These are phyloP conservation scores for Botrytis sinoallii DNA, from an alignment of 2,329 filamentous ascomycete genomes.

Conservation along the genomic window DNA sequence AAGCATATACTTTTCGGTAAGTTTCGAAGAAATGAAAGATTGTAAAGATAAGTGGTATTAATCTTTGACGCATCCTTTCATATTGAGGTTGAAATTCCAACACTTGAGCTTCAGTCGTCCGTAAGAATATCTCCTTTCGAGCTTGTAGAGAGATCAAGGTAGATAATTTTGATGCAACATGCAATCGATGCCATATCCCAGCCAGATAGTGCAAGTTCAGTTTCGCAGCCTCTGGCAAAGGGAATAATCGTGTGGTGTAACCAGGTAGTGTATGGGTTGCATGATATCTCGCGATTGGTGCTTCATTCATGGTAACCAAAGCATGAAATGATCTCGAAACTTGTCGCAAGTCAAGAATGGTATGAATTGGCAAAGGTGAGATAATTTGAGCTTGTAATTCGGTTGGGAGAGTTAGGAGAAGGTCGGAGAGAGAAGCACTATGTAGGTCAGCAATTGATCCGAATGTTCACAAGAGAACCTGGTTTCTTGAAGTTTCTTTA, in stretches of 20 bases:
- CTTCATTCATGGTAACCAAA: slow-evolving; percentile 58
- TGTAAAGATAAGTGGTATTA: slow-evolving; percentile 62
- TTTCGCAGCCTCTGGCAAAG: slow-evolving; percentile 45
- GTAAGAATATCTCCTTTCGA: slow-evolving; percentile 62
- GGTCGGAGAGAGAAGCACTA: slow-evolving; percentile 49
- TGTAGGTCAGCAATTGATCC: background rate
- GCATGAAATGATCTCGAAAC: slow-evolving; percentile 58
- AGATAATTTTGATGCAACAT: slow-evolving; percentile 61
- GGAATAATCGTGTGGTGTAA: slow-evolving; percentile 60
- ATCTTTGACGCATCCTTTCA: slow-evolving; percentile 61
- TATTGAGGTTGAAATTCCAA: slow-evolving; percentile 58
- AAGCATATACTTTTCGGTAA: slow-evolving; percentile 56
- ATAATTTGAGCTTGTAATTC: slow-evolving; percentile 64
- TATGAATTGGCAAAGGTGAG: slow-evolving; percentile 56
- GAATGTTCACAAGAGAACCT: background rate
- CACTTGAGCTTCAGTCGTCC: slow-evolving; percentile 53
- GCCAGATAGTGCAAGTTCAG: slow-evolving; percentile 61
- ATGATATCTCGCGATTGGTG: slow-evolving; percentile 59
- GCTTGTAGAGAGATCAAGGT: slow-evolving; percentile 62
- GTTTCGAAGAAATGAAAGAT: slow-evolving; percentile 67
- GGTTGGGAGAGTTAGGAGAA: slow-evolving; percentile 57
- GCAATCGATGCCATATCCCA: slow-evolving; percentile 62
- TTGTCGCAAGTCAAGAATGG: slow-evolving; percentile 57
- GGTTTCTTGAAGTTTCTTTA: slow-evolving; percentile 24
- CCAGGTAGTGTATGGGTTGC: slow-evolving; percentile 57